Base-by-base conservation (phyloP, 2,329 filamentous ascomycete species). In the Lecanicillium sp. region DNA sequence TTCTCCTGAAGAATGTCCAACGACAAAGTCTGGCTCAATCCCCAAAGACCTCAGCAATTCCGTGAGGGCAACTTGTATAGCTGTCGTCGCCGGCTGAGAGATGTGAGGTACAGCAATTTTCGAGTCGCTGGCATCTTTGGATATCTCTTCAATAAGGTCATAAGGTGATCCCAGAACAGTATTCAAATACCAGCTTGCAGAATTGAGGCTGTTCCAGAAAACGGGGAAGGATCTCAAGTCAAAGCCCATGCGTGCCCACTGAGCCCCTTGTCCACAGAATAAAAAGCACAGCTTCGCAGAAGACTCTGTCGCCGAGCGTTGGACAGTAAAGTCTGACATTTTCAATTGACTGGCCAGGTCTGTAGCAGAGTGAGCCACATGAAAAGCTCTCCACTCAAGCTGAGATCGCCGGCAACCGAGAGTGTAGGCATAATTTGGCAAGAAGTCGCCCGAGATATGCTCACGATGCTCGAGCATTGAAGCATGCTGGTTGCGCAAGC, bases 1-100 rank as follows among this genome's bases (percentile, higher is more conserved):
- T 46, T 74, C 71, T 2, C 71, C 71, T 1, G 70, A 73, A 1
- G 71, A 73, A 51, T 74, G 71, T 0, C 71, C 70, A 7, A 73
- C 58, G 3, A 71, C 67, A 15, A 60, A 55, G 5, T 50, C 51
- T 2, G 69, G 66, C 1, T 37, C 42, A 26, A 72, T 55, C 9
- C 54, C 57, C 12, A 67, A 60, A 3, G 62, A 61, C 8, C 48
- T 44, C 4, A 72, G 53, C 4, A 73, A 58, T 29, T 72, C 68
- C 2, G 72, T 62, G 2, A 71, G 57, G 3, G 69, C 70, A 21
- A 72, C 54, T 32, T 73, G 70, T 11, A 73, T 48, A 2, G 64
- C 66, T 1, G 69, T 73, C 9, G 63, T 71, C 3, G 67, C 64
- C 4, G 68, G 66, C 49, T 73, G 70, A 4, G 69, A 58, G 30